Conservation (phyloP, 2,329 filamentous ascomycete species). For the Beauveria sp. region DNA sequence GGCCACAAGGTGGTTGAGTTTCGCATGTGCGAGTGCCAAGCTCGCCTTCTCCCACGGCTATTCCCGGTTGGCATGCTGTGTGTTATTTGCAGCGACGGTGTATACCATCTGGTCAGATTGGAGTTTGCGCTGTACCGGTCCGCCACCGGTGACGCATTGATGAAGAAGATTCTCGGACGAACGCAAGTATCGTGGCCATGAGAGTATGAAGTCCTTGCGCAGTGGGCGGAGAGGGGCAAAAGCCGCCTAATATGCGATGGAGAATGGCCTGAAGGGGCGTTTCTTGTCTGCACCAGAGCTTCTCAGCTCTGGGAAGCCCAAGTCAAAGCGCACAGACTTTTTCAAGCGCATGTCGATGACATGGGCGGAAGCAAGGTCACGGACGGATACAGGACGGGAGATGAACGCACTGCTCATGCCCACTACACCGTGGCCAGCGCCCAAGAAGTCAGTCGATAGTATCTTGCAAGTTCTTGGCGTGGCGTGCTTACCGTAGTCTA, state of each 20-base stretch:
- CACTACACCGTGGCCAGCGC: background rate
- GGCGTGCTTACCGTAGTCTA: background rate
- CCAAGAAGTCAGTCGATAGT: background rate
- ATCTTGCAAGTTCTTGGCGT: background rate
- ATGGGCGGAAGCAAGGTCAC: background rate
- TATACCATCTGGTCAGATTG: background rate
- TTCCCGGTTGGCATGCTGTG: background rate
- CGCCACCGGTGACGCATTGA: background rate
- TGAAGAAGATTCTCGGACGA: background rate
- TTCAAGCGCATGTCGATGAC: background rate
- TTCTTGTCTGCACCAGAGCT: background rate
- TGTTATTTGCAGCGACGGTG: background rate
- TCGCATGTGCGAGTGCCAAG: background rate
- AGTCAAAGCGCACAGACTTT: background rate
- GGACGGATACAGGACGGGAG: background rate
- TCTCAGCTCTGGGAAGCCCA: background rate
- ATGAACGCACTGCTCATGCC: slow-evolving; percentile 1
- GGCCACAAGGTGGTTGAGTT: background rate
- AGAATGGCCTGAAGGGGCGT: background rate
- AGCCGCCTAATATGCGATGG: background rate
- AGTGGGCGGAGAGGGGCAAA: background rate
- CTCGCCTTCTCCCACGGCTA: background rate
- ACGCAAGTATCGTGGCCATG: background rate
- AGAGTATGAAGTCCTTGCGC: background rate
- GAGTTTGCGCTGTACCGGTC: background rate